Percentiles rank a stretch among this genome's conserved stretches.
These are phyloP conservation scores for Paramecium sonneborni DNA, from an alignment of 73 alveolate species.

Conservation along the genomic window DNA sequence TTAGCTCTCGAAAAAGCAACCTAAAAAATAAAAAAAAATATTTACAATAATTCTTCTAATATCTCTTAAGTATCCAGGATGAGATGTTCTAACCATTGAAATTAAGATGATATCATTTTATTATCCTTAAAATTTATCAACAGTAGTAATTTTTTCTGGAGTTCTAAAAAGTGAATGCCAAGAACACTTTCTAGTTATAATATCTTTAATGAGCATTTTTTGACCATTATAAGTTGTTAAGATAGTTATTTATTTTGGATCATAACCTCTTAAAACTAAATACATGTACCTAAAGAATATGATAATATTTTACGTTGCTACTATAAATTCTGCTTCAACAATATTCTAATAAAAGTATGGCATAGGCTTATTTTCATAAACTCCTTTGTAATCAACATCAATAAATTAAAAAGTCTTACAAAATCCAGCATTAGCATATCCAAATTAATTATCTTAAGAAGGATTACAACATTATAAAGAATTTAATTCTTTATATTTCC, in stretches of 20 bases:
- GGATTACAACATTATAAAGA: conserved; percentile 26
- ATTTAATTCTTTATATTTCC: conserved; percentile 71
- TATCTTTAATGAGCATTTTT: conserved; percentile 76
- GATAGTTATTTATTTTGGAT: conserved; percentile 71
- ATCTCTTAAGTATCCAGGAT: conserved; percentile 80
- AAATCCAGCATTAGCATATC: conserved; percentile 63
- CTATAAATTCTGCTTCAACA: conserved; percentile 67
- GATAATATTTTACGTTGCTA: not conserved
- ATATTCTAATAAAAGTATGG: conserved; percentile 76
- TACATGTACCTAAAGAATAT: conserved; percentile 70
- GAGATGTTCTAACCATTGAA: conserved; percentile 77
- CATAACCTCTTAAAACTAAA: conserved; percentile 73
- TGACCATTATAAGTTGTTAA: conserved; percentile 79
- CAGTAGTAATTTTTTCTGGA: conserved; percentile 72
- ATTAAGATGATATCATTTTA: conserved; percentile 73
- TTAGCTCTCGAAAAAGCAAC: conserved; percentile 79
- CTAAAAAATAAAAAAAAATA: not conserved
- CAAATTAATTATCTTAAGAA: conserved; percentile 24
- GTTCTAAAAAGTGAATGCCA: conserved; percentile 72
- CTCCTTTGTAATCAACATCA: conserved; percentile 72
- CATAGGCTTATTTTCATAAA: conserved; percentile 70
- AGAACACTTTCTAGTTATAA: conserved; percentile 72
- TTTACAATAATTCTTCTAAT: conserved; percentile 77
- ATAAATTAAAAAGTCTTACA: conserved; percentile 71
- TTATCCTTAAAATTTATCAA: conserved; percentile 83